A percentile compares a stretch with the other conserved stretches of the same genome.
Evolutionary conservation across 2,329 filamentous ascomycete genomes (phyloP).

Genomic region (Nothomitra cinnamomea): DNA sequence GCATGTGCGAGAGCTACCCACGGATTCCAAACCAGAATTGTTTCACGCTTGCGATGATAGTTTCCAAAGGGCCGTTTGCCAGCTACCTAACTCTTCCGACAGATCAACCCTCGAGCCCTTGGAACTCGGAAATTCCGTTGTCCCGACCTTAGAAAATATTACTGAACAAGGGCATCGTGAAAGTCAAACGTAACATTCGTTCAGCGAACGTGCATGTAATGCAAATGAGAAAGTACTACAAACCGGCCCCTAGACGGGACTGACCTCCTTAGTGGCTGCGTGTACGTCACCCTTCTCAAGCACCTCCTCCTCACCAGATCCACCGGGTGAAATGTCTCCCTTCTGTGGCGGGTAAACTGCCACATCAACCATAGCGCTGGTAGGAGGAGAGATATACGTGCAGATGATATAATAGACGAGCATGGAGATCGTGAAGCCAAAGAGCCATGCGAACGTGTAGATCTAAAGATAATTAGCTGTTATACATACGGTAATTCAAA

Average conservation of each 20-base stretch:
- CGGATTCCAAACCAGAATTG: too few species aligned
- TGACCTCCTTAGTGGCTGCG: neutral
- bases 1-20: too few species aligned
- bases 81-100: too few species aligned
- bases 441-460: conserved; percentile 27
- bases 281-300: neutral
- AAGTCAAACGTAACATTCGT: neutral
- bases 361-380: conserved; percentile 19
- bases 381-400: conserved; percentile 22
- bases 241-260: neutral
- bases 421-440: conserved; percentile 19
- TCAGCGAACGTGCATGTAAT: neutral
- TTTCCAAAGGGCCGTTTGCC: too few species aligned
- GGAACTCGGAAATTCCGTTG: too few species aligned
- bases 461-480: conserved; percentile 12
- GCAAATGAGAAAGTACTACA: neutral
- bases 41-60: too few species aligned
- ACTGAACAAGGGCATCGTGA: neutral
- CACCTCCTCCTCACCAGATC: neutral
- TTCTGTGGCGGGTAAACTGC: conserved; percentile 23
- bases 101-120: too few species aligned
- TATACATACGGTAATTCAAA: neutral
- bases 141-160: neutral
- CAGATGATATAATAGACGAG: conserved; percentile 24
- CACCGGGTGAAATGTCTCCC: conserved; percentile 14